Conservation (phyloP, 2,329 filamentous ascomycete species). For the Exserohilum turcica region DNA sequence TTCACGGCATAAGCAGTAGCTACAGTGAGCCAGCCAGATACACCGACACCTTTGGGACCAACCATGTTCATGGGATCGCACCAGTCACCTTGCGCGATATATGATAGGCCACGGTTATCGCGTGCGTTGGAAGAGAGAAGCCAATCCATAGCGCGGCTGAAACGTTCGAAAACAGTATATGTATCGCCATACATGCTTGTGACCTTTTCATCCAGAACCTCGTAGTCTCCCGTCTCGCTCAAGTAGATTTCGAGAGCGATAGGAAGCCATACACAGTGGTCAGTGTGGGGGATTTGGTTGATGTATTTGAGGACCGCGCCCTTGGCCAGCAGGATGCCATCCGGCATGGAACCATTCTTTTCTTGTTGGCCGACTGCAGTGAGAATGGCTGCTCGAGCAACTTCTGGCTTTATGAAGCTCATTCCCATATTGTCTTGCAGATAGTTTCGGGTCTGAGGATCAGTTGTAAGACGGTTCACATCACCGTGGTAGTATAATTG, state of each 20-base stretch:
- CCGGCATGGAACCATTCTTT: conserved; percentile 61
- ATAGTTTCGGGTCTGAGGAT: conserved; percentile 65
- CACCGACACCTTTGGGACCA: conserved; percentile 62
- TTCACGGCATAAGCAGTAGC: conserved; percentile 60
- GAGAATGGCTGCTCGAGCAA: conserved; percentile 57
- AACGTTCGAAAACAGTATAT: conserved; percentile 60
- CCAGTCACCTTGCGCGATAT: conserved; percentile 65
- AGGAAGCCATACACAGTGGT: conserved; percentile 65
- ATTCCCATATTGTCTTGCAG: conserved; percentile 67
- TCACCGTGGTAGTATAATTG: conserved; percentile 65
- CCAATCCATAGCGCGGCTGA: conserved; percentile 64
- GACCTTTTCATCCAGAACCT: conserved; percentile 54
- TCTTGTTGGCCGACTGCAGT: conserved; percentile 61
- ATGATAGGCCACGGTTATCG: conserved; percentile 60
- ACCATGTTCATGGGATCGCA: conserved; percentile 68
- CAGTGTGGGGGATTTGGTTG: conserved; percentile 65
- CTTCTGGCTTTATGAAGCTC: conserved; percentile 60
- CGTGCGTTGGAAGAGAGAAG: conserved; percentile 53
- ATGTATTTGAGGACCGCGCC: conserved; percentile 65
- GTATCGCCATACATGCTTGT: conserved; percentile 51
- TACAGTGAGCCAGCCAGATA: conserved; percentile 64
- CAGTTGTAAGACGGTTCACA: conserved; percentile 63
- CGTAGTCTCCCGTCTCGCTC: conserved; percentile 61
- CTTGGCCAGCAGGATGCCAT: conserved; percentile 60
- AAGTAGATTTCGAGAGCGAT: conserved; percentile 62